Conservation (phyloP, 352 stramenopile genomes). For the Globisporangium splendens region DNA sequence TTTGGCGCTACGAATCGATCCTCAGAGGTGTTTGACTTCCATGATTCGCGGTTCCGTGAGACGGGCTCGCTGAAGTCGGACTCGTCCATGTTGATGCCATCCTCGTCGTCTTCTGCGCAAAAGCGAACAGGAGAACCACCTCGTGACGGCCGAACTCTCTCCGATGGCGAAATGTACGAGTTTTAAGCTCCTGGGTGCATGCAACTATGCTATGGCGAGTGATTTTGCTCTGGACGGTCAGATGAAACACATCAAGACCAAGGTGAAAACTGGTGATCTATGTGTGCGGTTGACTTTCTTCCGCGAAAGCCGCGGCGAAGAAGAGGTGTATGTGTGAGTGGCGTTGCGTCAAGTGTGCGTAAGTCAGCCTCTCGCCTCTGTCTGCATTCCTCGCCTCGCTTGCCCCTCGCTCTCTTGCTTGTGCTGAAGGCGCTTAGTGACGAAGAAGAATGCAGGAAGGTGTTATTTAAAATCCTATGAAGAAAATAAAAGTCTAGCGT, state of each 20-base stretch:
- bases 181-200: slow-evolving; percentile 37
- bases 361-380: slow-evolving; percentile 27
- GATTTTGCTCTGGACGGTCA: background rate
- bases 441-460: background rate
- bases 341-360: background rate
- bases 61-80: slow-evolving; percentile 19
- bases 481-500: background rate
- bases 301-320: background rate
- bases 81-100: slow-evolving; percentile 8
- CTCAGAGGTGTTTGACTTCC: slow-evolving; percentile 43
- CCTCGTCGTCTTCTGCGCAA: background rate
- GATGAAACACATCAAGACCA: background rate
- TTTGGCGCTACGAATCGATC: slow-evolving; percentile 28
- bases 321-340: slow-evolving; percentile 5
- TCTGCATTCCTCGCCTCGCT: slow-evolving; percentile 12
- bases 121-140: slow-evolving; percentile 1
- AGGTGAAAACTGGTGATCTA: background rate
- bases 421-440: background rate
- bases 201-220: background rate
- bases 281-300: background rate
- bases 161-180: slow-evolving; percentile 70
- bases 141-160: slow-evolving; percentile 39
- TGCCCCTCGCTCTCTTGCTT: background rate
- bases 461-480: slow-evolving; percentile 2
- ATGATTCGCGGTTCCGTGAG: slow-evolving; percentile 20